Base-by-base conservation (phyloP, 495 filamentous ascomycete genomes). In the Symbiotaphrina buchneri region DNA sequence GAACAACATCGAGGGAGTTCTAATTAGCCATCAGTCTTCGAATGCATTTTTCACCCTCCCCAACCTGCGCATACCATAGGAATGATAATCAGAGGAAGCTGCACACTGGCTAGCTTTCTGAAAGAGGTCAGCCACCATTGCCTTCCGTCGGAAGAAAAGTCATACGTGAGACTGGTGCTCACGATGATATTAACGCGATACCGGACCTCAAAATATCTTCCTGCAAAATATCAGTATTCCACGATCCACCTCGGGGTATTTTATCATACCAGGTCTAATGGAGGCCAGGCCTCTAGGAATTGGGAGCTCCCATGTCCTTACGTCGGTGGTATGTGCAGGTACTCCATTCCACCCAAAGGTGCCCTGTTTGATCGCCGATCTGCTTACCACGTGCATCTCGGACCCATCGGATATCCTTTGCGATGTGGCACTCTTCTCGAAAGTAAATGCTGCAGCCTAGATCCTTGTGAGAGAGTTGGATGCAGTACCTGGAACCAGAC, bases 1-100 rank as follows among this genome's bases (percentile, higher is more conserved):
- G 61, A 17, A 63, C 54, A n/a, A 68, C 61, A 29, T 68, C 65
- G 31, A 67, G 56, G 17, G 65, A 64, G 41, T 66, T 67, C 55
- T 59, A 22, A 7, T 21, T 19, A 21, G 18, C 8, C 4, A 22
- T 41, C 27, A 36, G 36, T 41, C 16, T 47, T 44, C 34, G 21
- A 10, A 18, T 5, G 13, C 29, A 21, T 37, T 21, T 16, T 15
- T 31, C 30, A 23, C 23, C 18, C 21, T 18, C 4, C 26, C 25
- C 30, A 30, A 29, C 26, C 6, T 19, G 10, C 18, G 13, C 47
- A 34, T 38, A 55, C 55, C 47, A 65, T 67, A 43, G 66, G 60
- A 24, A 67, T 56, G 27, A 67, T 54, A 1, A 56, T 61, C 28
- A 67, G 53, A 10, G 62, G 60, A 13, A 68, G 42, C 39, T 67